Conservation (phyloP, 2,329 filamentous ascomycete genomes). For the Zymoseptoria passerinii region DNA sequence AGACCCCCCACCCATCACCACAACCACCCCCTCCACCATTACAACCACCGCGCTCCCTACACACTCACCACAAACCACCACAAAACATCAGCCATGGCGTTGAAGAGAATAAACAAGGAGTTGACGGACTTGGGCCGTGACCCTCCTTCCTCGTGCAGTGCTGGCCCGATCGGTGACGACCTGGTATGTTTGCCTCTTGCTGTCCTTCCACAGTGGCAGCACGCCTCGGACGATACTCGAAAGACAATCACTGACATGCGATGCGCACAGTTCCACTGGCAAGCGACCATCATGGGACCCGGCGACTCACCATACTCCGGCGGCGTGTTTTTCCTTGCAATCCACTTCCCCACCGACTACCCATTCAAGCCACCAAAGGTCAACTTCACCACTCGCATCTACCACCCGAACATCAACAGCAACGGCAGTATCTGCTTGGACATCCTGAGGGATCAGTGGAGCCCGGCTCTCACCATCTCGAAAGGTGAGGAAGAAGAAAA, state of each 20-base stretch:
- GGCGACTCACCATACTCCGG: constrained; percentile 95
- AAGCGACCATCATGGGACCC: constrained; percentile 99
- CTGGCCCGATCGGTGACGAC: constrained; percentile 93
- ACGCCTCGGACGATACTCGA: constrained; percentile 11
- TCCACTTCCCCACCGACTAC: constrained; percentile 99
- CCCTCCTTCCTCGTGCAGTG: constrained; percentile 96
- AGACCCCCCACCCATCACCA: constrained; percentile 6
- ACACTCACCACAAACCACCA: constrained; percentile 18
- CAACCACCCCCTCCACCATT: constrained; percentile 6
- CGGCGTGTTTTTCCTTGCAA: constrained; percentile 97
- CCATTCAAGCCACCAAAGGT: constrained; percentile 99
- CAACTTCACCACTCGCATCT: constrained; percentile 99
- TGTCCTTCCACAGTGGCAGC: constrained; percentile 6
- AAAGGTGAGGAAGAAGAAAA: constrained; percentile 57
- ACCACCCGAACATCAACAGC: constrained; percentile 99
- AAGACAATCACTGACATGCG: constrained; percentile 25
- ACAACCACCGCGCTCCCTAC: constrained; percentile 3
- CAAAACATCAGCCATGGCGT: constrained; percentile 53
- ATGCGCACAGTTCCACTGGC: constrained; percentile 84
- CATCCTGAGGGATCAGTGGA: constrained; percentile 98
- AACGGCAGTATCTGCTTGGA: constrained; percentile 99
- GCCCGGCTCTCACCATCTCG: constrained; percentile 92
- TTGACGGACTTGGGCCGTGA: constrained; percentile 87
- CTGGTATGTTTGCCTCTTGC: constrained; percentile 59
- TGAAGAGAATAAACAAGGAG: constrained; percentile 91